Evolutionary conservation across 495 filamentous ascomycete species (phyloP).

Genomic region (Aspergillus taichungensis): DNA sequence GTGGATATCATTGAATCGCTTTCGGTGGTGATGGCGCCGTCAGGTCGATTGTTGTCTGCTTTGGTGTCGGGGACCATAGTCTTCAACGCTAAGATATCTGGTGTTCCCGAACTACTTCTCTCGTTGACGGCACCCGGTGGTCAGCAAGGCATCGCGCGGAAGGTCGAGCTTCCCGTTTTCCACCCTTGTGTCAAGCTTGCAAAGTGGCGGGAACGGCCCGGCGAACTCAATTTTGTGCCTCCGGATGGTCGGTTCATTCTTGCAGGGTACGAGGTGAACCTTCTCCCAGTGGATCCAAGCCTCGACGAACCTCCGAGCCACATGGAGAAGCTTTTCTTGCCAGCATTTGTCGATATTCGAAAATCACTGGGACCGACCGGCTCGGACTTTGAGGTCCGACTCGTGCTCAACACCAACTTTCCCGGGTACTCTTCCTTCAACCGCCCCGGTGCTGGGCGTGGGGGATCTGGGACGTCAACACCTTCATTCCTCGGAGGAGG

Average conservation of each 20-base stretch:
- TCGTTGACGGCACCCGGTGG: constrained; percentile 71
- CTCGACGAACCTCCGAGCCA: constrained; percentile 37
- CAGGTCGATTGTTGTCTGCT: constrained; percentile 75
- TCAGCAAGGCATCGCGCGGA: constrained; percentile 58
- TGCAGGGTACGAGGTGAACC: constrained; percentile 88
- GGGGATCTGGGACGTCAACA: constrained; percentile 46
- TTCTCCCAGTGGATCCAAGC: constrained; percentile 55
- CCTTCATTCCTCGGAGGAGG: constrained; percentile 54
- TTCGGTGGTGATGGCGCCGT: constrained; percentile 78
- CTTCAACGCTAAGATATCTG: constrained; percentile 90
- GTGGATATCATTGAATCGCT: constrained; percentile 92
- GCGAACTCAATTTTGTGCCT: constrained; percentile 87
- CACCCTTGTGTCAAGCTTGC: constrained; percentile 88
- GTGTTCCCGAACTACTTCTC: constrained; percentile 80
- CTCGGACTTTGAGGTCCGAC: constrained; percentile 81
- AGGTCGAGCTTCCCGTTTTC: constrained; percentile 86
- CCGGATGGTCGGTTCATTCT: constrained; percentile 94
- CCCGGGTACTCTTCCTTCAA: constrained; percentile 30
- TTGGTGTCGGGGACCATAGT: constrained; percentile 88
- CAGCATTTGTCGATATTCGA: constrained; percentile 71
- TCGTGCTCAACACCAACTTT: constrained; percentile 60
- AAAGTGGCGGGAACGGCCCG: constrained; percentile 77
- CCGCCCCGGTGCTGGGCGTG: constrained; percentile 23
- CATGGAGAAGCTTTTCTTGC: constrained; percentile 64
- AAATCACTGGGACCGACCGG: constrained; percentile 64